Base-by-base conservation (phyloP, 352 stramenopile species). In the Saprolegnia parasitica region DNA sequence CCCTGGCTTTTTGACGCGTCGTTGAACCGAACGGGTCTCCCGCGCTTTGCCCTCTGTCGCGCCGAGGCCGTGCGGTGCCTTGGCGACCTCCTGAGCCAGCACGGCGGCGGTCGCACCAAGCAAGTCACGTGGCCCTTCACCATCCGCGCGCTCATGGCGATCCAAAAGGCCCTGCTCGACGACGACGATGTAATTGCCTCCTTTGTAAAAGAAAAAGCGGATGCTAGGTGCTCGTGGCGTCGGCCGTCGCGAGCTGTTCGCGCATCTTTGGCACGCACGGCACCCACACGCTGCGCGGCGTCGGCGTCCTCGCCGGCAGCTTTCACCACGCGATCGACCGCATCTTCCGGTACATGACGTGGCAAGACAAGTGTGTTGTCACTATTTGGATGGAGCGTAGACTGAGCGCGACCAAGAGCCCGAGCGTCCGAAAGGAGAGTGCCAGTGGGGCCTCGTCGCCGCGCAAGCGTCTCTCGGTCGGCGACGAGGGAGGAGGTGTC, bases 1-100 rank as follows among this genome's bases (percentile, higher is more conserved):
- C 86, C 87, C 15, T 95, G 87, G 87, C 68, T 95, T 0, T 95
- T 95, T 73, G 87, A 95, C 49, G 87, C 87, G 6, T 93, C 81
- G 46, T 73, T 95, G 50, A 91, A 78, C 16, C 85, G 87, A 13
- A 88, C 86, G 24, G 20, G 24, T 5, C 15, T 23, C 8, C 72
- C 74, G 9, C 82, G 83, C 16, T 95, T 90, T 71, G 81, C 83
- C 4, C 75, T 84, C 15, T 86, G 85, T 46, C 77, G 85, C 66
- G 88, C 83, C 45, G 87, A 95, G 68, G 84, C 87, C 15, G 57
- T 95, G 6, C 78, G 83, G 5, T 95, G 85, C 54, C 76, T 95
- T 0, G 87, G 87, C 35, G 89, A 87, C 29, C 73, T 95, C 0
- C 42, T 93, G 39, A 91, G 82, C 23, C 72, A 87, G 24, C 88